A percentile compares a stretch with the other conserved stretches of the same genome.
These are phyloP conservation scores for Boletus subcaerulescens DNA, from an alignment of 768 basidiomycete species.

Conservation along the genomic window DNA sequence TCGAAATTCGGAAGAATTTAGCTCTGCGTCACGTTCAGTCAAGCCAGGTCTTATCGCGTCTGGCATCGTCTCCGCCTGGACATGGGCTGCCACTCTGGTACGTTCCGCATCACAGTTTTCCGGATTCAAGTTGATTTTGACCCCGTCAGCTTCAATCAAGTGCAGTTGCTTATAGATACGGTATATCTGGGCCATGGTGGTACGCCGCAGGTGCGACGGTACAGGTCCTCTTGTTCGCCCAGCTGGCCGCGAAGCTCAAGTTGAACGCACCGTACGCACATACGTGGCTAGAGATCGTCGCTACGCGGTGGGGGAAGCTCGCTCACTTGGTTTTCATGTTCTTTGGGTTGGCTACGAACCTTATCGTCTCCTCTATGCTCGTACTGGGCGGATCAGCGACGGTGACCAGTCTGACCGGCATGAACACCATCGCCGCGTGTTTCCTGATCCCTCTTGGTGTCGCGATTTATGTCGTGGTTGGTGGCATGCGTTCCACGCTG, in stretches of 20 bases:
- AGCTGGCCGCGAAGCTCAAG: slow-evolving; percentile 90
- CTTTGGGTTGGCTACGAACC: slow-evolving; percentile 89
- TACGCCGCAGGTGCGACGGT: slow-evolving; percentile 89
- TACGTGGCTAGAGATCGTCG: slow-evolving; percentile 87
- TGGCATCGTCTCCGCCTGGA: slow-evolving; percentile 93
- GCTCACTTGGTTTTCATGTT: slow-evolving; percentile 87
- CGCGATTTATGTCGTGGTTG: slow-evolving; percentile 82
- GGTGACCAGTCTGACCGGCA: slow-evolving; percentile 83
- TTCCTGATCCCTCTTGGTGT: slow-evolving; percentile 90
- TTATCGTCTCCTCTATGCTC: slow-evolving; percentile 87
- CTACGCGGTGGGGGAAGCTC: slow-evolving; percentile 70
- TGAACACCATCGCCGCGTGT: slow-evolving; percentile 86
- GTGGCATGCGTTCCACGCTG: slow-evolving; percentile 83
- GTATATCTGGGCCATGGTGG: slow-evolving; percentile 86
- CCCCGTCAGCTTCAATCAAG: slow-evolving; percentile 65
- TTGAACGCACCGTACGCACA: slow-evolving; percentile 85
- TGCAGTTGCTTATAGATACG: slow-evolving; percentile 83
- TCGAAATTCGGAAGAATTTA: slow-evolving; percentile 79
- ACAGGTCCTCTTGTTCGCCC: slow-evolving; percentile 86
- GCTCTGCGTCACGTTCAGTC: slow-evolving; percentile 75
- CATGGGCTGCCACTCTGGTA: slow-evolving; percentile 79
- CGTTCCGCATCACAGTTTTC: slow-evolving; percentile 1
- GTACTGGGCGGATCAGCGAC: slow-evolving; percentile 83
- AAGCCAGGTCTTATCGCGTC: slow-evolving; percentile 92
- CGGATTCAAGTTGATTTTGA: not conserved